phyloP scores from a whole-genome alignment of 768 basidiomycete species.

The Galerina sulciceps region DNA sequence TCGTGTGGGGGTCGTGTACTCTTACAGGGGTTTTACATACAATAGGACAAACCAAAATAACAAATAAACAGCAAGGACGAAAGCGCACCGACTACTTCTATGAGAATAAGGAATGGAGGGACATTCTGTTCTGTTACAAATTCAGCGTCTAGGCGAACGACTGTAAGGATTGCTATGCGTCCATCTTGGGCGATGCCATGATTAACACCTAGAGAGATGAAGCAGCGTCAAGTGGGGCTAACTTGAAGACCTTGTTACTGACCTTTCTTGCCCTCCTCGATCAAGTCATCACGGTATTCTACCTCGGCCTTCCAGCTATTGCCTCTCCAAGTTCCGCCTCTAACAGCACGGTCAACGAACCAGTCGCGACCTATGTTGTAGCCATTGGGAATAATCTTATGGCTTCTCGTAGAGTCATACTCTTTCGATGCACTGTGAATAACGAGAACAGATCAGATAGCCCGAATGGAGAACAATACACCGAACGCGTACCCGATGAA shows the following conservation, averaged over 20 bases:
- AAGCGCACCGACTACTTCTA: neutral
- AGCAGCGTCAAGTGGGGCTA: neutral
- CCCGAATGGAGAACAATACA: conserved; percentile 23
- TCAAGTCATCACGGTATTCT: conserved; percentile 72
- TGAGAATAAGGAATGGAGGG: neutral
- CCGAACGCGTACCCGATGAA: conserved; percentile 69
- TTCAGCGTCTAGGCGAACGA: conserved; percentile 27
- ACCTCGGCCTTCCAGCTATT: conserved; percentile 79
- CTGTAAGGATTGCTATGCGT: conserved; percentile 76
- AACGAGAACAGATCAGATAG: neutral
- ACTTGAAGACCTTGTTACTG: conserved; percentile 3
- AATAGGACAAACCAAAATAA: neutral
- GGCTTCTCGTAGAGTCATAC: conserved; percentile 45
- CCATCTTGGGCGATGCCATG: conserved; percentile 86
- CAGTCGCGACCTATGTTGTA: conserved; percentile 85
- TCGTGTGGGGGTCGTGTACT: neutral
- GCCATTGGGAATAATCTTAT: conserved; percentile 77
- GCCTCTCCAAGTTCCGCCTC: conserved; percentile 64
- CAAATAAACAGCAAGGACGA: neutral
- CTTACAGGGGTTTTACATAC: neutral
- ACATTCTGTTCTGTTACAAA: conserved; percentile 31
- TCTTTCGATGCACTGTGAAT: conserved; percentile 61
- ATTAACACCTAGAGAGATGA: conserved; percentile 60
- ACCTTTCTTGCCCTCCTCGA: conserved; percentile 75
- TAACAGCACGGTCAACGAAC: conserved; percentile 68